Percentiles rank a stretch among this genome's conserved stretches.
These are phyloP conservation scores for Pseudogymnoascus sp. DNA, from an alignment of 2,329 filamentous ascomycete species.

Conservation along the genomic window DNA sequence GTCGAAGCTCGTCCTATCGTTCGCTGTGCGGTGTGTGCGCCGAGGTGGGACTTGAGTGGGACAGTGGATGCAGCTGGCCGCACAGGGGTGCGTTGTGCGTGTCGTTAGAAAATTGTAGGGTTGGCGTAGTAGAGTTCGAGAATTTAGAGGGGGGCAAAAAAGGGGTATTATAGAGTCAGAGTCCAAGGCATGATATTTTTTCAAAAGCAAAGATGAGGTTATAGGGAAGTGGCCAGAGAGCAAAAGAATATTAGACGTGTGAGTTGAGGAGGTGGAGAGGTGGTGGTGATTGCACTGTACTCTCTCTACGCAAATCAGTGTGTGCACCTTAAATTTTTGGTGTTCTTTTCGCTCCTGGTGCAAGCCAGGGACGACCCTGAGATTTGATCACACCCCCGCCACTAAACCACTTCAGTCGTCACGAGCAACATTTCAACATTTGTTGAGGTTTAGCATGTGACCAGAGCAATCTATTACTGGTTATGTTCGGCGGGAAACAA, in stretches of 20 bases:
- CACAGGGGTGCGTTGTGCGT: neutral
- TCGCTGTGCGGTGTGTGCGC: neutral
- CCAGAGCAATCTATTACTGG: neutral
- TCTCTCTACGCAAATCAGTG: neutral
- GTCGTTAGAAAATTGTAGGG: neutral
- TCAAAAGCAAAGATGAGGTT: neutral
- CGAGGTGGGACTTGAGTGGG: neutral
- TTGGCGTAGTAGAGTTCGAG: neutral
- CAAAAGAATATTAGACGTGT: neutral
- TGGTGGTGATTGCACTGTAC: too few relatives aligned
- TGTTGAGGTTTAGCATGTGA: constrained; percentile 2
- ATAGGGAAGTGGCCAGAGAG: neutral
- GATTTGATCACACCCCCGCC: neutral
- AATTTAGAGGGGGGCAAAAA: neutral
- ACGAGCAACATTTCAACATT: neutral
- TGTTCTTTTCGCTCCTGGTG: neutral
- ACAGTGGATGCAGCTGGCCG: neutral
- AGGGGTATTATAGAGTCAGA: neutral
- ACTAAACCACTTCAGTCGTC: constrained; percentile 1
- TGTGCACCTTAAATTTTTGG: neutral
- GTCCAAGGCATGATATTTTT: neutral
- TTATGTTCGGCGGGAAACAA: neutral
- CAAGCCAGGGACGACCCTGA: constrained; percentile 1
- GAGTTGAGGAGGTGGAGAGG: neutral
- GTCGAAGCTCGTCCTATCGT: neutral